Conservation (phyloP, 164 flowering plant species). For the Berberis thunbergii region DNA sequence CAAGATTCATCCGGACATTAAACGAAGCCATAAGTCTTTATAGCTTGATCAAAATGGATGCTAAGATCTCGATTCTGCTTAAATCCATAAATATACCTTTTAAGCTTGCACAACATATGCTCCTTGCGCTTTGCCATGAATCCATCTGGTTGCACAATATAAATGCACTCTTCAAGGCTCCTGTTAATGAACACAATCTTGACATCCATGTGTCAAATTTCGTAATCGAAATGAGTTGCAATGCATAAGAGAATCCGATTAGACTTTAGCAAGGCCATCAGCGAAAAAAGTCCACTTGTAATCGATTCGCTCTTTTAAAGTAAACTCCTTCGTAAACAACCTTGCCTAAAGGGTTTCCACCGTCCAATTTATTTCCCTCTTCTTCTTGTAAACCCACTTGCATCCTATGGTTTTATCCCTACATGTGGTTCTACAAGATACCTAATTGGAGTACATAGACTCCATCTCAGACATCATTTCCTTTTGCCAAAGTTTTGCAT, state of each 20-base stretch:
- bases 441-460: background rate
- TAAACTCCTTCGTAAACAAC: background rate
- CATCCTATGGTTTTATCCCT: background rate
- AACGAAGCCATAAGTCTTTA: background rate
- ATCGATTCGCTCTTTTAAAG: background rate
- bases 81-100: background rate
- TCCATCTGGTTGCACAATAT: background rate
- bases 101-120: background rate
- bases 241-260: background rate
- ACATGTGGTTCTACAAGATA: background rate
- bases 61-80: background rate
- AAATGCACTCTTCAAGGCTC: background rate
- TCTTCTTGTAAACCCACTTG: background rate
- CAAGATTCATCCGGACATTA: background rate
- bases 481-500: background rate
- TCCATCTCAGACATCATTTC: background rate
- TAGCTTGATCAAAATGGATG: background rate
- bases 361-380: background rate
- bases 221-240: background rate
- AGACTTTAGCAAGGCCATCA: background rate
- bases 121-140: background rate
- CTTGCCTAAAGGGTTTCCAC: background rate
- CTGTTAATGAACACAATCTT: background rate
- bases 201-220: conserved; percentile 5
- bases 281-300: background rate